Base-by-base conservation (phyloP, 805 yeast genomes). In the Candida oleophila region DNA sequence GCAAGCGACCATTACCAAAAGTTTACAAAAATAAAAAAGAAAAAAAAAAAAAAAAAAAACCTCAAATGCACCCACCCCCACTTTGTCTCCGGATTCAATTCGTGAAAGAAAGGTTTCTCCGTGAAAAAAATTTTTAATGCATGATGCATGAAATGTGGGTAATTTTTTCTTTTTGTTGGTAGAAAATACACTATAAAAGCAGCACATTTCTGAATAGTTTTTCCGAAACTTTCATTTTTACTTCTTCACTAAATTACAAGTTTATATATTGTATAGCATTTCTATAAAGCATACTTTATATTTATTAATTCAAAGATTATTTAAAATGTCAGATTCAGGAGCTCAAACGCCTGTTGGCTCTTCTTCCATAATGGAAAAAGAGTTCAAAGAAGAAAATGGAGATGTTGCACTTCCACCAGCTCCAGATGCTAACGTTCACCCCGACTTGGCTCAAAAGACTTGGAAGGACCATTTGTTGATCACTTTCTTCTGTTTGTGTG, bases 401-500 rank as follows among this genome's bases (percentile, higher is more conserved):
- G 34, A 4, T 5, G 34, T 12, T 14, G 16, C 16, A 19, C 16
- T 28, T n/a, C 16, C 32, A 5, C 20, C 42, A 9, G 21, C 20
- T 12, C 42, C 34, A 21, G 42, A 36, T 4, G 32, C 12, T 16
- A 19, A 42, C 4, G 46, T 35, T 3, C 39, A 21, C 40, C 50
- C 2, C 37, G 45, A 28, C 34, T 16, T 25, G 11, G 30, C 30
- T 7, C 57, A 62, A 46, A 71, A 66, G 52, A 48, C 64, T 9
- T 47, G 55, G 42, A 65, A 62, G 47, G 76, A 69, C 33, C 66
- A 70, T 47, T 32, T 62, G 5, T 53, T 63, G 19, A 65, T 69
- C 58, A 43, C 67, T 64, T 22, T 64, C 11, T 65, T 69, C 47
- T 82, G 89, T 64, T 55, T 73, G n/a, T 56, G 79, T 45, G 79